Conservation (phyloP, 1,284 basidiomycete genomes). For the Prillingera fragicola region DNA sequence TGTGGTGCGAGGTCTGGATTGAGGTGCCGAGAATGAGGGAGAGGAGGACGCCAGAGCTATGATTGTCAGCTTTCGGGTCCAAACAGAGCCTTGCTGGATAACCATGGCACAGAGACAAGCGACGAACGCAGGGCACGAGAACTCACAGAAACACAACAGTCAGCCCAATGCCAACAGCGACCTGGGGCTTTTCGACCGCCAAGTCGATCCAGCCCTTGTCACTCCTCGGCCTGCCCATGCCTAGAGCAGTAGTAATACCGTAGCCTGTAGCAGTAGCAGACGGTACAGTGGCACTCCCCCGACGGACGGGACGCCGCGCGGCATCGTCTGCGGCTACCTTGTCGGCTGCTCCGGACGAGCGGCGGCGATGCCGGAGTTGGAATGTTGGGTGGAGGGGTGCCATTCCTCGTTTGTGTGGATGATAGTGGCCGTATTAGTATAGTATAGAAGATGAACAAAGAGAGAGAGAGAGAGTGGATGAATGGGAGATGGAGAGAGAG, state of each 20-base stretch:
- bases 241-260: no score
- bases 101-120: background rate
- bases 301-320: conserved; percentile 5
- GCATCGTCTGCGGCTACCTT: conserved; percentile 3
- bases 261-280: no score
- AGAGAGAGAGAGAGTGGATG: conserved; percentile 1
- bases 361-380: conserved; percentile 10
- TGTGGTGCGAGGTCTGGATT: conserved; percentile 20
- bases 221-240: no score
- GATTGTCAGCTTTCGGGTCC: background rate
- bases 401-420: background rate
- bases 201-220: background rate
- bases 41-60: background rate
- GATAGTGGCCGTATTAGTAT: background rate
- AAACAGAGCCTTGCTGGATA: background rate
- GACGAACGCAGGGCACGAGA: background rate
- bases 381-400: conserved; percentile 1
- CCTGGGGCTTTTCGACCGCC: conserved; percentile 12
- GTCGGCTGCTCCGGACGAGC: conserved; percentile 4
- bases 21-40: conserved; percentile 33
- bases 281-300: no score
- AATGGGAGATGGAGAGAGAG: background rate
- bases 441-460: no score
- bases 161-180: conserved; percentile 14
- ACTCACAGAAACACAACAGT: conserved; percentile 27